phyloP scores from a whole-genome alignment of 2,329 filamentous ascomycete genomes.

The Cryphonectria carpinicola region DNA sequence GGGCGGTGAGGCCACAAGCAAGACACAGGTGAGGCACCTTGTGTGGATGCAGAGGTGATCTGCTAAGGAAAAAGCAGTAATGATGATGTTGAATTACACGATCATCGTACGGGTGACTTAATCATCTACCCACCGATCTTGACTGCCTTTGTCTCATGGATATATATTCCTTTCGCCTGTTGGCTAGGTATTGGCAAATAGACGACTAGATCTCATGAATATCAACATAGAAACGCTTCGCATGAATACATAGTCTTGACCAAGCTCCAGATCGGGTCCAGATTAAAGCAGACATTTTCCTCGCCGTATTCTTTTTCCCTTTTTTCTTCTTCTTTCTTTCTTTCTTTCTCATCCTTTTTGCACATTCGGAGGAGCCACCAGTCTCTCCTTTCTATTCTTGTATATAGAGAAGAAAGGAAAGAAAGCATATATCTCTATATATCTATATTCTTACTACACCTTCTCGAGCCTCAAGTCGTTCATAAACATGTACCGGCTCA shows the following conservation, averaged over 20 bases:
- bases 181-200: not conserved
- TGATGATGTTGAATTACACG: not conserved
- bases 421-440: not conserved
- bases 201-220: not conserved
- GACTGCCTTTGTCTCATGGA: not conserved
- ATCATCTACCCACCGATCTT: not conserved
- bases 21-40: conserved; percentile 8
- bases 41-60: conserved; percentile 21
- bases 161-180: not conserved
- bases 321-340: not conserved
- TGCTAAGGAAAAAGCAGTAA: not conserved
- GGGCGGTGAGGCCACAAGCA: not conserved
- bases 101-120: not conserved
- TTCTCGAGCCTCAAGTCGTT: conserved; percentile 76
- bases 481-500: conserved; percentile 93
- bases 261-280: not conserved
- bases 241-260: not conserved
- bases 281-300: not conserved
- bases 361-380: not conserved
- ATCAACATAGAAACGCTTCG: not conserved
- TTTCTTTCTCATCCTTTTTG: not conserved
- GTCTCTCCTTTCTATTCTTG: not conserved
- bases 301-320: not conserved
- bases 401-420: not conserved
- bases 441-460: conserved; percentile 28